Percentiles rank a stretch among this genome's conserved stretches.
Evolutionary conservation across 495 filamentous ascomycete genomes (phyloP).

Genomic region (Cenococcum geophilum): DNA sequence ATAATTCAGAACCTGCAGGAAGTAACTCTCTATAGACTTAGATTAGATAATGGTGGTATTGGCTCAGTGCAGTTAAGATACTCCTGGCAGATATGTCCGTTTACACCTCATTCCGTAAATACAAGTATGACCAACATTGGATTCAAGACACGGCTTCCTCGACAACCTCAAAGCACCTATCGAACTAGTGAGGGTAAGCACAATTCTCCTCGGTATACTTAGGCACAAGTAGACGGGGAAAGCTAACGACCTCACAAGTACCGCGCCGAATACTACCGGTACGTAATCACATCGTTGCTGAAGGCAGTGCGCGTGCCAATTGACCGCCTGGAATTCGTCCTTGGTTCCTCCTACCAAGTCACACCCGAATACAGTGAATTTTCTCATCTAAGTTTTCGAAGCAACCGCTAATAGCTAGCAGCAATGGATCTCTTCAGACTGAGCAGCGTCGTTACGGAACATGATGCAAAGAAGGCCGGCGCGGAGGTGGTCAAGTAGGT

Average conservation of each 20-base stretch:
- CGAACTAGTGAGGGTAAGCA: slow-evolving; percentile 64
- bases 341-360: slow-evolving; percentile 79
- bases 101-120: slow-evolving; percentile 37
- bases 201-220: slow-evolving; percentile 42
- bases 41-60: too few species aligned
- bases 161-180: slow-evolving; percentile 81
- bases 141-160: slow-evolving; percentile 61
- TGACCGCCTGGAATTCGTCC: slow-evolving; percentile 74
- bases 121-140: slow-evolving; percentile 42
- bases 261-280: slow-evolving; percentile 40
- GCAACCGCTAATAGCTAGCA: too few species aligned
- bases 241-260: slow-evolving; percentile 60
- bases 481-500: slow-evolving; percentile 92
- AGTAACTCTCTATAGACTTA: slow-evolving; percentile 17
- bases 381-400: too few species aligned
- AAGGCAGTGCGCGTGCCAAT: slow-evolving; percentile 47
- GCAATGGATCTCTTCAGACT: slow-evolving; percentile 62
- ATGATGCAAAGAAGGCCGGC: slow-evolving; percentile 77
- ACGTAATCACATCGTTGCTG: slow-evolving; percentile 36
- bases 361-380: slow-evolving; percentile 47
- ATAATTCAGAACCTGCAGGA: slow-evolving; percentile 80
- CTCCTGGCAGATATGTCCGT: slow-evolving; percentile 61
- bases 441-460: slow-evolving; percentile 37
- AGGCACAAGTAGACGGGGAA: background rate
- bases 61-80: slow-evolving; percentile 49